A percentile compares a stretch with the other conserved stretches of the same genome.
phyloP scores from a whole-genome alignment of 169 alveolate genomes.

The Plasmodium chabaudi region DNA sequence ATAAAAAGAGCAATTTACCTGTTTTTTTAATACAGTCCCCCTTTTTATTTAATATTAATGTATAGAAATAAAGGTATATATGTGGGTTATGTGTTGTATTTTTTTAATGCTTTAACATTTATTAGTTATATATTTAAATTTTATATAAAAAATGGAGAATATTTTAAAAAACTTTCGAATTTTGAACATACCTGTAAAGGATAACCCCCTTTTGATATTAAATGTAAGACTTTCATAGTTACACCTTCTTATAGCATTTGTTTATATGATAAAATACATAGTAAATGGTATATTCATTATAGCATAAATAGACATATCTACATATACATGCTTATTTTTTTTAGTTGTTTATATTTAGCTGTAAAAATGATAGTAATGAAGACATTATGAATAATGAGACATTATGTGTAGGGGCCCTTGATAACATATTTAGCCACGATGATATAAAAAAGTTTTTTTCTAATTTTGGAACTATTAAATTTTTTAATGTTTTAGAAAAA shows the following conservation, averaged over 20 bases:
- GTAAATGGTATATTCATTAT: neutral
- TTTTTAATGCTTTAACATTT: constrained; percentile 1
- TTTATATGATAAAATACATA: neutral
- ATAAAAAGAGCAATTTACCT: too few species aligned
- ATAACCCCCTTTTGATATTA: constrained; percentile 46
- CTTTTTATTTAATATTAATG: too few species aligned
- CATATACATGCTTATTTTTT: neutral
- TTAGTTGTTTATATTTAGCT: constrained; percentile 43
- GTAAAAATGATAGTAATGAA: constrained; percentile 11
- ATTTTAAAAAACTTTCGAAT: constrained; percentile 45
- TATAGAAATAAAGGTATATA: too few species aligned
- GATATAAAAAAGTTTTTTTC: constrained; percentile 37
- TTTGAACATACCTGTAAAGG: constrained; percentile 32
- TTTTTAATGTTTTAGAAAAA: constrained; percentile 28
- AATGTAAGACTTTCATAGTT: constrained; percentile 25
- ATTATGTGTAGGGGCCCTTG: constrained; percentile 54
- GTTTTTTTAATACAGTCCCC: too few species aligned
- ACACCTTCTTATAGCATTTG: neutral
- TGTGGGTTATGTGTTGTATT: too few species aligned
- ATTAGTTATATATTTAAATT: constrained; percentile 3
- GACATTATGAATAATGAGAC: constrained; percentile 10
- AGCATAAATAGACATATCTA: neutral
- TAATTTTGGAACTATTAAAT: constrained; percentile 55
- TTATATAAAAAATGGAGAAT: constrained; percentile 22
- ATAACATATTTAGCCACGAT: constrained; percentile 35